Conservation (phyloP, 441 rosid species). For the Eutrema salsugineum region DNA sequence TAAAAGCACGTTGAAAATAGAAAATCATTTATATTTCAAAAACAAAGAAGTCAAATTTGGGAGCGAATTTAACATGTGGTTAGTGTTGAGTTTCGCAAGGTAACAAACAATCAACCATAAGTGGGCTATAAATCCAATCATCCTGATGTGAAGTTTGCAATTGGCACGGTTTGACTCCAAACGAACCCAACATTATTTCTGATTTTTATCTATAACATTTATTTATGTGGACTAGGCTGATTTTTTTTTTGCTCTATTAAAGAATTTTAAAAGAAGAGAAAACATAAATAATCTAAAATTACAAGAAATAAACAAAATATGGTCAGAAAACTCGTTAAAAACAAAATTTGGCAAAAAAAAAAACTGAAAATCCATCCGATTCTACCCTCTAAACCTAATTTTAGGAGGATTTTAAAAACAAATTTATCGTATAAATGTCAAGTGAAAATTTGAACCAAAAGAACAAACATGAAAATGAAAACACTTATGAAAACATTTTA, state of each 20-base stretch:
- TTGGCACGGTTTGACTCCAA: not conserved
- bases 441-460: not conserved
- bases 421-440: too few species aligned
- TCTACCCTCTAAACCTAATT: not conserved
- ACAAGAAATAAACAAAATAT: not conserved
- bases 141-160: not conserved
- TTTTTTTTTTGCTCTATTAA: not conserved
- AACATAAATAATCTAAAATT: not conserved
- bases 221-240: not conserved
- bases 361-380: not conserved
- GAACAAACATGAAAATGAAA: not conserved
- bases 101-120: not conserved
- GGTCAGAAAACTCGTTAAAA: not conserved
- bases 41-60: not conserved
- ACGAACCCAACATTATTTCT: not conserved
- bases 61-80: conserved; percentile 8
- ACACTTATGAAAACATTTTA: too few species aligned
- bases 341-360: not conserved
- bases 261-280: not conserved
- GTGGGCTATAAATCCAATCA: not conserved
- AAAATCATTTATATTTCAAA: not conserved
- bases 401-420: too few species aligned
- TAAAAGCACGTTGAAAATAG: conserved; percentile 2
- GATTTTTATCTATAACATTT: not conserved
- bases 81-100: not conserved